Evolutionary conservation across 192 early-diverging fungal genomes (phyloP).

Genomic region (Podila epicladia): DNA sequence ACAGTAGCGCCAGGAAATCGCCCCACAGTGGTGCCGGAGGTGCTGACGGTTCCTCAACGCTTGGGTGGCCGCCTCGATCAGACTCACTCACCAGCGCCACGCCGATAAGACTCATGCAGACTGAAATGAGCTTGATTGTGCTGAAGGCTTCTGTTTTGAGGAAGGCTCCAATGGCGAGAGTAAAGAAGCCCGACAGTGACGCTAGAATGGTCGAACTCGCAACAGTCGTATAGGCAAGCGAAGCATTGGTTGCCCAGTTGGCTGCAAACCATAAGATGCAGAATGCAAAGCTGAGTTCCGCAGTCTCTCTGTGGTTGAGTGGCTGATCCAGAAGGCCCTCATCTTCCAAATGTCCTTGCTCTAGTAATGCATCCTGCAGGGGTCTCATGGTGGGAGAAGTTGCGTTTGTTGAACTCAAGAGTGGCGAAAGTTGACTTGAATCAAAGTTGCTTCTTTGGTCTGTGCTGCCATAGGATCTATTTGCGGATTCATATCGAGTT

Average conservation of each 20-base stretch:
- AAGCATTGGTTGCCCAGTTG: slow-evolving; percentile 77
- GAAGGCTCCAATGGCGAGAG: slow-evolving; percentile 70
- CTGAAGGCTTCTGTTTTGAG: slow-evolving; percentile 70
- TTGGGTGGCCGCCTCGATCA: slow-evolving; percentile 46
- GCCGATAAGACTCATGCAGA: slow-evolving; percentile 68
- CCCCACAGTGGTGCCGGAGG: slow-evolving; percentile 65
- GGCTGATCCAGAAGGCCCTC: slow-evolving; percentile 3
- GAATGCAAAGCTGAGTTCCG: slow-evolving; percentile 70
- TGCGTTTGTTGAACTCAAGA: slow-evolving; percentile 3
- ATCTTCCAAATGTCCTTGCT: slow-evolving; percentile 16
- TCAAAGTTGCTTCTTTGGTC: background rate
- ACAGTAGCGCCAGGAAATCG: slow-evolving; percentile 73
- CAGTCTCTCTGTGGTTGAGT: slow-evolving; percentile 55
- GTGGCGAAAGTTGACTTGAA: background rate
- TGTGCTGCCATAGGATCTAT: background rate
- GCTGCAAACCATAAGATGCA: slow-evolving; percentile 86
- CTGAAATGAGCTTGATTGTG: slow-evolving; percentile 62
- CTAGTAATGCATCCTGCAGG: slow-evolving; percentile 10
- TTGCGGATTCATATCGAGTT: background rate
- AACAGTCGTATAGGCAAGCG: slow-evolving; percentile 78
- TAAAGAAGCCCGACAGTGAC: slow-evolving; percentile 81
- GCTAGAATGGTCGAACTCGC: slow-evolving; percentile 79
- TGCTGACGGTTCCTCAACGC: slow-evolving; percentile 12
- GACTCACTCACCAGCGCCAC: slow-evolving; percentile 69
- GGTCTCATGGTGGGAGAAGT: background rate